Conservation (phyloP, 1,139 yeast genomes). For the Hemisphaericaspora subhashii region DNA sequence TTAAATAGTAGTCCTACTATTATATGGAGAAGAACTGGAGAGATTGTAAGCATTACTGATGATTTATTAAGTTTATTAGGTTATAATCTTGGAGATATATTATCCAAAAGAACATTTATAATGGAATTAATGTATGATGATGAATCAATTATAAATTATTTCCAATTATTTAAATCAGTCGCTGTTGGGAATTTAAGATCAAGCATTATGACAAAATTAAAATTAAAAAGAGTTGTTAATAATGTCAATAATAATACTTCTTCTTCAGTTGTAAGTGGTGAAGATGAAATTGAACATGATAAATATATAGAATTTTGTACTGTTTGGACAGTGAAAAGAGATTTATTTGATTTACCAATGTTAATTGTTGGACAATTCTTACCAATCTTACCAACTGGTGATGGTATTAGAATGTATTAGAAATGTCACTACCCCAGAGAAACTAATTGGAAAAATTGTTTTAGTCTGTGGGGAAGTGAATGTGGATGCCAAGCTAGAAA, state of each 20-base stretch:
- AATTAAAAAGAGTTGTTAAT: slow-evolving; percentile 34
- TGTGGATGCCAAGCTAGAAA: too few species aligned
- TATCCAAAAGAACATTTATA: slow-evolving; percentile 54
- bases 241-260: slow-evolving; percentile 4
- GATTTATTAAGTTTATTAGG: slow-evolving; percentile 69
- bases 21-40: slow-evolving; percentile 79
- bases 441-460: too few species aligned
- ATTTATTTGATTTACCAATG: slow-evolving; percentile 85
- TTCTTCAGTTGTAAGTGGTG: slow-evolving; percentile 1
- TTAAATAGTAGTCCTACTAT: slow-evolving; percentile 66
- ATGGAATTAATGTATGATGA: slow-evolving; percentile 53
- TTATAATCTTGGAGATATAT: slow-evolving; percentile 44
- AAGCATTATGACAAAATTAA: slow-evolving; percentile 49
- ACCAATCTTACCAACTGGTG: slow-evolving; percentile 47
- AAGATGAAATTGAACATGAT: slow-evolving; percentile 6
- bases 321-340: slow-evolving; percentile 74
- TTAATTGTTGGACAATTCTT: slow-evolving; percentile 46
- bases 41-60: slow-evolving; percentile 67
- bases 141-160: slow-evolving; percentile 45
- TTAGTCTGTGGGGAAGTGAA: too few species aligned
- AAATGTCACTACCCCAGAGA: too few species aligned
- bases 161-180: slow-evolving; percentile 46
- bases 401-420: slow-evolving; percentile 35
- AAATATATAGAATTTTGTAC: slow-evolving; percentile 52
- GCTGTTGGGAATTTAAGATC: slow-evolving; percentile 53